Evolutionary conservation across 345 rosid genomes (phyloP).

Genomic region (Cardamine resedifolia): DNA sequence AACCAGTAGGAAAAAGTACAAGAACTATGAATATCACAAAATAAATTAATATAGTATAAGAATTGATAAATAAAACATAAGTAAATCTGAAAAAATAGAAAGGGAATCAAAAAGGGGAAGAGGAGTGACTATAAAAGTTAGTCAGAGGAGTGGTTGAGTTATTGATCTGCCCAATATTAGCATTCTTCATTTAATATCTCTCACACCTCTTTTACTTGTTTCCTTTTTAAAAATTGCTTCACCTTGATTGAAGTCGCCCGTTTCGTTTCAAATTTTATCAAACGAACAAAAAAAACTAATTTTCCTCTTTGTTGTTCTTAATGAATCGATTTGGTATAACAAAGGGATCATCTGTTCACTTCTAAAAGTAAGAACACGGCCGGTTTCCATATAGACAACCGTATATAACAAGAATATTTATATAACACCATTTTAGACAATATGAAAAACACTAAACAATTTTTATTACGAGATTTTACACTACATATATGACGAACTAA

Average conservation of each 20-base stretch:
- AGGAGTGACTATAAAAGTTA: slow-evolving; percentile 47
- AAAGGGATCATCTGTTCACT: neutral
- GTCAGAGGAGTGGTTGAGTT: slow-evolving; percentile 88
- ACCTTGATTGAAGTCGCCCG: slow-evolving; percentile 23
- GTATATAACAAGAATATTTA: neutral
- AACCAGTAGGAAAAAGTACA: slow-evolving; percentile 30
- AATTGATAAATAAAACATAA: slow-evolving; percentile 35
- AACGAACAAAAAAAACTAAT: too few species aligned
- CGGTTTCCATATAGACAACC: neutral
- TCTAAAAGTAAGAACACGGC: neutral
- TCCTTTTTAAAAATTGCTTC: neutral
- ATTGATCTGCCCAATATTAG: slow-evolving; percentile 65
- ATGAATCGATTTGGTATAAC: neutral
- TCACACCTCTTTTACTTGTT: slow-evolving; percentile 4
- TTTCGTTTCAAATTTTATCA: slow-evolving; percentile 9
- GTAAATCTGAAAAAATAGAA: slow-evolving; percentile 34
- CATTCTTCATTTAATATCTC: slow-evolving; percentile 48
- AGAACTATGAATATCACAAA: slow-evolving; percentile 13
- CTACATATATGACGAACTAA: neutral
- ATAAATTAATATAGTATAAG: neutral
- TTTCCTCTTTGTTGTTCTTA: too few species aligned
- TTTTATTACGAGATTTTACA: too few species aligned
- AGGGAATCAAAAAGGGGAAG: slow-evolving; percentile 64
- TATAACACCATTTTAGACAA: neutral
- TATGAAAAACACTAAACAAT: too few species aligned